Conservation (phyloP, 2,329 filamentous ascomycete genomes). For the Ascochyta viciae-villosae region DNA sequence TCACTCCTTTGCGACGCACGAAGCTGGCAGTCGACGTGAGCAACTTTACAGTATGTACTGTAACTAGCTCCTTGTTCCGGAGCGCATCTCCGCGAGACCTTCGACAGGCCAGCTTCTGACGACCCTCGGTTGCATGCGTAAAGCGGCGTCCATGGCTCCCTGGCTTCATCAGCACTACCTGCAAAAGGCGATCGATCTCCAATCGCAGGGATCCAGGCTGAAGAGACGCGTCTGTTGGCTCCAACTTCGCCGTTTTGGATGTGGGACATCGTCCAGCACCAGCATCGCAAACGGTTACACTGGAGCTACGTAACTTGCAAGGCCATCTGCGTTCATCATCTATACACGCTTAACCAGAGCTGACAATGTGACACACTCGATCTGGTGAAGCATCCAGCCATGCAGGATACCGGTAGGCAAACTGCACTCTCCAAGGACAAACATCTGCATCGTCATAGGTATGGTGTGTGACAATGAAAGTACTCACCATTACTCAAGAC, state of each 20-base stretch:
- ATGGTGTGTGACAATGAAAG: neutral
- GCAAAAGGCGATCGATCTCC: constrained; percentile 3
- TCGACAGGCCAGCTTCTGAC: constrained; percentile 3
- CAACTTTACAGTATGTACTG: neutral
- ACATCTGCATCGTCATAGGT: neutral
- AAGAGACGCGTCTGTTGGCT: constrained; percentile 4
- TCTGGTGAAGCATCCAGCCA: neutral
- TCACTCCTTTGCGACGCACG: constrained; percentile 8
- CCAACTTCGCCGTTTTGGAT: neutral
- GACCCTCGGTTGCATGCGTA: neutral
- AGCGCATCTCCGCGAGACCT: neutral
- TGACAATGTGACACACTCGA: neutral
- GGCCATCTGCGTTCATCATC: neutral
- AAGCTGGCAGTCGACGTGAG: constrained; percentile 3
- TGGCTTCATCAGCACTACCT: neutral
- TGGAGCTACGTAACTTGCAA: neutral
- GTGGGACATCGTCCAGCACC: constrained; percentile 2
- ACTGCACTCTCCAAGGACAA: neutral
- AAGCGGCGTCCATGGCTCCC: neutral
- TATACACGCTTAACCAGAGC: neutral
- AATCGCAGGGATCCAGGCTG: constrained; percentile 7
- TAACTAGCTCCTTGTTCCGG: neutral
- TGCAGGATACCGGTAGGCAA: neutral
- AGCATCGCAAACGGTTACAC: constrained; percentile 10
- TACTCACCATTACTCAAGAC: neutral